Base-by-base conservation (phyloP, 768 basidiomycete genomes). In the Tulasnella sp. region DNA sequence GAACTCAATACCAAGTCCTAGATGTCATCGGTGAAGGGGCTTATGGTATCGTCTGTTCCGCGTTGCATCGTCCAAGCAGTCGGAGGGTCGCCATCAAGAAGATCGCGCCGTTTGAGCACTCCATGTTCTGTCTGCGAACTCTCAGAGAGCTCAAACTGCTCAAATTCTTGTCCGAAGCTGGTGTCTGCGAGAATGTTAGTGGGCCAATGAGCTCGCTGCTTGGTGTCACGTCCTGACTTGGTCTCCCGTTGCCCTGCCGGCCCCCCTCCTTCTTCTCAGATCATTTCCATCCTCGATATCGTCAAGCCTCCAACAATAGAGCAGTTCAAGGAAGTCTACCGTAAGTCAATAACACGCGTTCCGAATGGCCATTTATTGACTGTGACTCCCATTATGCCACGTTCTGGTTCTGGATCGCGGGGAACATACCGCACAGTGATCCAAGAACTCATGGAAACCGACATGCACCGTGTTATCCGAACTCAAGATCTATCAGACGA, bases 201-300 rank as follows among this genome's bases (percentile, higher is more conserved):
- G 86, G 87, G 75, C 73, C 85, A 72, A 83, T 79, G 81, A 60
- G 80, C 31, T 16, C n/a, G 74, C n/a, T 6, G 41, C 40, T 42
- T 42, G 5, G 16, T 37, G 40, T 42, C 40, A 16, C 31, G 11
- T 31, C 24, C 46, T 75, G 74, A 75, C 74, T 48, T 28, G 41
- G 46, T 93, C 83, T 90, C 34, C 28, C 40, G 74, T n/a, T 42
- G 74, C 41, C 12, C 18, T 20, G 93, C 86, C 93, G 37, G 37
- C 37, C 37, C 46, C 16, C 46, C n/a, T n/a, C n/a, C n/a, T n/a
- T n/a, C n/a, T 14, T 46, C 44, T 9, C 44, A 97, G 85, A 97
- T 99, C 87, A 98, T 98, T 86, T 91, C 94, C 18, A 96, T 99
- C 84, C 89, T 98, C 80, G 98, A 99, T 85, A 97, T 99, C 84